Evolutionary conservation across 2,329 filamentous ascomycete genomes (phyloP), one percentile per base, ranked within the genome.

Genomic region (Periconia macrospinosa): DNA sequence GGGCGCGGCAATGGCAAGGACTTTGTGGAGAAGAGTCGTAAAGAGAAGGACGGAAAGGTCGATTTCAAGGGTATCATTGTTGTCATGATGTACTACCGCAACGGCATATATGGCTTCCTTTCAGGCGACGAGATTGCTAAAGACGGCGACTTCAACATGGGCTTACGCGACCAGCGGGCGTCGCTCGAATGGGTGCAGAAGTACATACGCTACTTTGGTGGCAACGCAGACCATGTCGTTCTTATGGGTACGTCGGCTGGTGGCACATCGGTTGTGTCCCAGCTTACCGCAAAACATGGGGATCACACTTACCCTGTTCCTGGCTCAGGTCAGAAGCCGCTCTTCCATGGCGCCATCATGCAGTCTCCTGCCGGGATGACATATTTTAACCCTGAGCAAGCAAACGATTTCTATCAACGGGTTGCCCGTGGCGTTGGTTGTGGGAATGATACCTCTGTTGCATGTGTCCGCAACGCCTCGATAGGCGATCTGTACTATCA

Each of bases 151-250:
- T 75, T 67, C 54, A 71, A 71, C 51, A 67, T 60, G 6, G 68
- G 65, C 47, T 66, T 76, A 23, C 63, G 73, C 18, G 74, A 76
- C 42, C 71, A 74, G 54, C 65, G 74, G 27, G 72, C 71, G 17
- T 68, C 73, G 14, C 60, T 76, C n/a, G 67, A 74, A 20, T 76
- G 74, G 74, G 60, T 76, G 8, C 72, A 71, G 55, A 72, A 74
- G 45, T 76, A 76, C 54, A 75, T 76, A 53, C 62, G 59, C 54
- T 77, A 74, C 33, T 79, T 79, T 50, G 77, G 77, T 1, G 77
- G 77, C 20, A 72, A 79, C 55, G 75, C 77, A 3, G 67, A 78
- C 35, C 77, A 76, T 48, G 73, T 79, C 2, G 75, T 79, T n/a
- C 69, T 78, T 6, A 77, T 78, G 45, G 77, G 77, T 1, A 70